phyloP scores from a whole-genome alignment of 1,284 basidiomycete species.

The Meira nashicola region DNA sequence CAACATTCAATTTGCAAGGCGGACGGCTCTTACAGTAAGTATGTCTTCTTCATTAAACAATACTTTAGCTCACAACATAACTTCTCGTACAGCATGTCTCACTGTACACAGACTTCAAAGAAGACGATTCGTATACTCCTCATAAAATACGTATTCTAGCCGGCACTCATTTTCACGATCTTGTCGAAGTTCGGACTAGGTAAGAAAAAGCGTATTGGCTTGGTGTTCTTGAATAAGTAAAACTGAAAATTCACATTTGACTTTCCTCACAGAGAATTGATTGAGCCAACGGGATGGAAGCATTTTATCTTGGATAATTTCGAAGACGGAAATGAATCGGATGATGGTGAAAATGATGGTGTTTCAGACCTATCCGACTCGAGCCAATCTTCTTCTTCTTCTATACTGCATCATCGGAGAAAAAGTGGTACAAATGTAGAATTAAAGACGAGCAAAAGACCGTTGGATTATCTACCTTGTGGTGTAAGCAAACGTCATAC shows the following conservation, averaged over 20 bases:
- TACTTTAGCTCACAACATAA: neutral
- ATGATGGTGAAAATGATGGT: constrained; percentile 67
- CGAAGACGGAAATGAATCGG: constrained; percentile 10
- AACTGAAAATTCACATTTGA: constrained; percentile 56
- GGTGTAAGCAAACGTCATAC: constrained; percentile 2
- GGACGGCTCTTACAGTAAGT: constrained; percentile 78
- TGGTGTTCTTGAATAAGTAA: neutral
- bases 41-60: neutral
- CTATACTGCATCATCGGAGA: neutral
- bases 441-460: neutral
- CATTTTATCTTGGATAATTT: constrained; percentile 72
- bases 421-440: neutral
- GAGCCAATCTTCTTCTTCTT: neutral
- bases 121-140: constrained; percentile 96
- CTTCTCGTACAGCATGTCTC: constrained; percentile 70
- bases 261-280: constrained; percentile 61
- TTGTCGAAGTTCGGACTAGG: constrained; percentile 66
- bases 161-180: constrained; percentile 82
- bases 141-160: constrained; percentile 82
- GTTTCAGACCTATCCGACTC: neutral
- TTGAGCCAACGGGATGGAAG: constrained; percentile 92
- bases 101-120: constrained; percentile 75
- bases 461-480: neutral
- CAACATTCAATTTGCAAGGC: constrained; percentile 84
- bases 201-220: constrained; percentile 16